phyloP scores from a whole-genome alignment of 148 eudicot species.

The Arbutus unedo region DNA sequence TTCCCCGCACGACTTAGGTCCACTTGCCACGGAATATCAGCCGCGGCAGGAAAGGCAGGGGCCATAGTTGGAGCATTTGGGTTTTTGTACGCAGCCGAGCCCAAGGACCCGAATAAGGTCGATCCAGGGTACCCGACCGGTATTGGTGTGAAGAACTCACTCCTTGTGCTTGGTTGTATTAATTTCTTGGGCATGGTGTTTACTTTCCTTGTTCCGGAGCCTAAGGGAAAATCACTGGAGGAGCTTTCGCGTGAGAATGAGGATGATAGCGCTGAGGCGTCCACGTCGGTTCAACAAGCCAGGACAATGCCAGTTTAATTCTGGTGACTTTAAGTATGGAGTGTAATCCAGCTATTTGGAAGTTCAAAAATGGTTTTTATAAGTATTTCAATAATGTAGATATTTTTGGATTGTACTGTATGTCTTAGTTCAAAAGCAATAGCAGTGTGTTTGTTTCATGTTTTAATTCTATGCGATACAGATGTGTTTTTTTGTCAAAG shows the following conservation, averaged over 20 bases:
- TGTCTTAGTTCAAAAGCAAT: not conserved
- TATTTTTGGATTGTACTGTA: not conserved
- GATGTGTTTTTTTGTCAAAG: not conserved
- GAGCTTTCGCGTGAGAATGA: constrained; percentile 68
- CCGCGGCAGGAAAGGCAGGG: constrained; percentile 84
- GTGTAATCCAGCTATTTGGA: not conserved
- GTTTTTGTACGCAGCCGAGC: constrained; percentile 67
- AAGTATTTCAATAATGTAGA: not conserved
- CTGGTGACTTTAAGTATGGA: not conserved
- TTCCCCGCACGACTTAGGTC: constrained; percentile 83
- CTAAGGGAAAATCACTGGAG: constrained; percentile 79
- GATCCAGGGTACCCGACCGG: constrained; percentile 77
- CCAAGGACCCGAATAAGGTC: constrained; percentile 31
- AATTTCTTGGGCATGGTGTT: constrained; percentile 50
- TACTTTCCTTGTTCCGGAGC: constrained; percentile 76
- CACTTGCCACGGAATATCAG: constrained; percentile 85
- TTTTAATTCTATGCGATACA: not conserved
- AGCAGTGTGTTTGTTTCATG: not conserved
- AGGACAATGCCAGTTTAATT: constrained; percentile 39
- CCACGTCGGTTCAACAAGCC: not conserved
- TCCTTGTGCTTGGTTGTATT: constrained; percentile 52
- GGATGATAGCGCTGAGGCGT: constrained; percentile 14
- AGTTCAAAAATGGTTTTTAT: not conserved
- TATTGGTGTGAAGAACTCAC: constrained; percentile 58
- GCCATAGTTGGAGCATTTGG: constrained; percentile 82